A percentile compares a stretch with the other conserved stretches of the same genome.
These are phyloP conservation scores for Jaenimonas drosophilae DNA, from an alignment of 208 protist species.

Conservation along the genomic window DNA sequence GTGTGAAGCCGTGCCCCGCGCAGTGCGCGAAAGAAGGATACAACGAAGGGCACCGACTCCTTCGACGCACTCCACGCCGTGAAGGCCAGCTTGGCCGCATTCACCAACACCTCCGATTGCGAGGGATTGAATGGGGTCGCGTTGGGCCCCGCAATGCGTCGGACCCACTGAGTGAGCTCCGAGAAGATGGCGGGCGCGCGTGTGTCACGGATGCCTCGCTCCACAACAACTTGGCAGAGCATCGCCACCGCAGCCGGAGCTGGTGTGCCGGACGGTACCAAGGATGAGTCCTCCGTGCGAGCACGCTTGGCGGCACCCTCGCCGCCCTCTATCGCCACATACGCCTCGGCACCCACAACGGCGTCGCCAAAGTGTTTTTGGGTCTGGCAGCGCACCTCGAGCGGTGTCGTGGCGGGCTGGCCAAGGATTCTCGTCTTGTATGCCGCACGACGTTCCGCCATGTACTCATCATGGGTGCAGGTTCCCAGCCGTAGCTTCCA, in stretches of 20 bases:
- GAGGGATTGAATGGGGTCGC: constrained; percentile 24
- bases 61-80: constrained; percentile 70
- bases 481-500: constrained; percentile 51
- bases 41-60: constrained; percentile 34
- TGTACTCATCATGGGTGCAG: constrained; percentile 33
- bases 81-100: constrained; percentile 65
- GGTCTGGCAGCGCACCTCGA: constrained; percentile 49
- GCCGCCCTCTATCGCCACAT: too few relatives aligned
- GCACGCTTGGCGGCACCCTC: constrained; percentile 14
- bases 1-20: constrained; percentile 32
- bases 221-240: constrained; percentile 62
- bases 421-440: constrained; percentile 72
- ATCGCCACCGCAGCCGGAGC: constrained; percentile 46
- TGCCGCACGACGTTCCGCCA: constrained; percentile 62
- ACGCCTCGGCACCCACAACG: constrained; percentile 12
- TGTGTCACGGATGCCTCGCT: constrained; percentile 70
- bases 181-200: constrained; percentile 34
- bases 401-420: constrained; percentile 21
- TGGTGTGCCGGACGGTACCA: constrained; percentile 36
- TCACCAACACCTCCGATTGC: constrained; percentile 56
- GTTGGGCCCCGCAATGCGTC: constrained; percentile 14
- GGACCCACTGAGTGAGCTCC: constrained; percentile 51
- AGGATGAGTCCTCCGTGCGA: constrained; percentile 33
- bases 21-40: constrained; percentile 57
- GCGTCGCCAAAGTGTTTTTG: constrained; percentile 31